Conservation (phyloP, 2,329 filamentous ascomycete species). For the Aspergillus luchuensis region DNA sequence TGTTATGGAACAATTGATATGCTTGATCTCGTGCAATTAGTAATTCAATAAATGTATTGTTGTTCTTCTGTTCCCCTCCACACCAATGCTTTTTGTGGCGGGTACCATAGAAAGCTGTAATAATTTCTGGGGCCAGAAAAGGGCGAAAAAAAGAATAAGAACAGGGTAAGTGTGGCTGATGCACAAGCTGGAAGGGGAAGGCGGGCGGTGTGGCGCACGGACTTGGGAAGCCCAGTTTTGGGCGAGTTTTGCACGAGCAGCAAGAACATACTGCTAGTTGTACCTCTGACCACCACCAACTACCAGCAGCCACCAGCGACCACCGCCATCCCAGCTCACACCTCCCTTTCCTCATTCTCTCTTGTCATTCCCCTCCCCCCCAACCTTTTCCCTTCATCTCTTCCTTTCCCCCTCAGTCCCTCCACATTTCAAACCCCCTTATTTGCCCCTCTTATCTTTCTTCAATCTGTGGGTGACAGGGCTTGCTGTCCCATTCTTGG, state of each 20-base stretch:
- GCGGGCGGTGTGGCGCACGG: slow-evolving; percentile 24
- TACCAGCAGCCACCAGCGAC: background rate
- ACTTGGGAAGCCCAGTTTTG: background rate
- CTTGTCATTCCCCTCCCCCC: background rate
- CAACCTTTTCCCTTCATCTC: slow-evolving; percentile 6
- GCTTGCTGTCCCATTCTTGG: background rate
- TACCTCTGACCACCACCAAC: background rate
- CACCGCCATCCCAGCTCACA: background rate
- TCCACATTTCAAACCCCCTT: background rate
- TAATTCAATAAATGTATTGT: background rate
- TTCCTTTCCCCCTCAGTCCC: slow-evolving; percentile 4
- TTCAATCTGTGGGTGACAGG: slow-evolving; percentile 10
- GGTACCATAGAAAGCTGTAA: background rate
- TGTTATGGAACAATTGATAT: background rate
- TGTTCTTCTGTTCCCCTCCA: background rate
- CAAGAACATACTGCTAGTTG: background rate
- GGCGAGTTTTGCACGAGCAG: background rate
- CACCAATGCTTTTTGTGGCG: background rate
- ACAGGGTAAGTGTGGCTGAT: slow-evolving; percentile 5
- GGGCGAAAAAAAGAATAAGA: background rate
- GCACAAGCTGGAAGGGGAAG: slow-evolving; percentile 1
- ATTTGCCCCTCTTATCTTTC: background rate
- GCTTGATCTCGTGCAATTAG: too few species aligned
- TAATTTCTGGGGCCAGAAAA: slow-evolving; percentile 1
- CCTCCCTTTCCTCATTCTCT: background rate